phyloP scores from a whole-genome alignment of 331 rosid species.

The Malus hybrid region DNA sequence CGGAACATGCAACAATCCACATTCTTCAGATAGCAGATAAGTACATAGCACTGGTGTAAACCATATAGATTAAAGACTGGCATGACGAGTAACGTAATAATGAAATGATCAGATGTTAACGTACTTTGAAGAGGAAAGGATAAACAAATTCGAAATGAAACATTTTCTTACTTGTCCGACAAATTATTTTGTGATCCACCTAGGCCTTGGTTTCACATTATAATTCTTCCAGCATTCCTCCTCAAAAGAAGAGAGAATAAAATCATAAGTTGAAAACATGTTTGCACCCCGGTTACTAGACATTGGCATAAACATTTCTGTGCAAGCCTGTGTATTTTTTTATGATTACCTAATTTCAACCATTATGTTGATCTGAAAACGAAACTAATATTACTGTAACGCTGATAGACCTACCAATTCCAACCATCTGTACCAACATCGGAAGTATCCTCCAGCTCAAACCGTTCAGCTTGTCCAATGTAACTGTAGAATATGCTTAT shows the following conservation, averaged over 20 bases:
- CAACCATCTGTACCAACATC: constrained; percentile 69
- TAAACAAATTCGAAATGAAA: background rate
- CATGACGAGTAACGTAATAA: background rate
- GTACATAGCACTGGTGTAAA: background rate
- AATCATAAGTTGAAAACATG: constrained; percentile 60
- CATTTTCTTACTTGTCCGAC: constrained; percentile 68
- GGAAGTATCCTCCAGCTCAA: constrained; percentile 64
- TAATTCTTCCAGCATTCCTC: constrained; percentile 41
- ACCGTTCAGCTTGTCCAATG: constrained; percentile 56
- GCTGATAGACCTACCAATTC: constrained; percentile 65
- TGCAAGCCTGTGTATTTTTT: constrained; percentile 52
- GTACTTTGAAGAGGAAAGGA: background rate
- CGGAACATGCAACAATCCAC: background rate
- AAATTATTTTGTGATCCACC: constrained; percentile 64
- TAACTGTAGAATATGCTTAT: constrained; percentile 62
- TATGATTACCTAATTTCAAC: background rate
- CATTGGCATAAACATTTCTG: constrained; percentile 93
- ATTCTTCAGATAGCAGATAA: background rate
- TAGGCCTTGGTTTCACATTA: constrained; percentile 58
- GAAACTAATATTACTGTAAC: constrained; percentile 1
- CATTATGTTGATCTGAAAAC: background rate
- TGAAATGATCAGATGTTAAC: background rate
- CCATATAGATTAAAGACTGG: too few species aligned
- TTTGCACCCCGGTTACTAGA: constrained; percentile 45
- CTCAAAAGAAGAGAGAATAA: constrained; percentile 37